These are phyloP conservation scores for Echinosophora koreensis DNA, from an alignment of 306 rosid genomes.

Conservation along the genomic window DNA sequence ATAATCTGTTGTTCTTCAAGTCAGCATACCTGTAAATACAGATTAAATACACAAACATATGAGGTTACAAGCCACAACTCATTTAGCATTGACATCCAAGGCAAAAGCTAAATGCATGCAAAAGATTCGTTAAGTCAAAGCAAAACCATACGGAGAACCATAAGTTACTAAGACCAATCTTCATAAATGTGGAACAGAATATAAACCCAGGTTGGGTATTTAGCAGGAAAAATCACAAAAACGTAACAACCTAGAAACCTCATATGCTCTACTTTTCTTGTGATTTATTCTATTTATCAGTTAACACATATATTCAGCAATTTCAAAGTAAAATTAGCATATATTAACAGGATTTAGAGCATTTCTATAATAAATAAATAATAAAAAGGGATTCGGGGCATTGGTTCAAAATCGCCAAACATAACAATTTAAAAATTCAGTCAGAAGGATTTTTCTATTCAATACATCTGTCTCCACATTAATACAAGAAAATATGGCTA, in stretches of 20 bases:
- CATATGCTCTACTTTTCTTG: conserved; percentile 15
- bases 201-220: not conserved
- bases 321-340: too few species aligned
- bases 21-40: conserved; percentile 90
- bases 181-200: conserved; percentile 1
- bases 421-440: not conserved
- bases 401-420: not conserved
- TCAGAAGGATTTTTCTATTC: not conserved
- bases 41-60: conserved; percentile 21
- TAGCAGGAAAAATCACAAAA: conserved; percentile 29
- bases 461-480: conserved; percentile 9
- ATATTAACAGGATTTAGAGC: too few species aligned
- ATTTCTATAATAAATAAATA: too few species aligned
- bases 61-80: conserved; percentile 33
- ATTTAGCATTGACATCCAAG: conserved; percentile 20
- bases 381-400: not conserved
- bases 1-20: conserved; percentile 86
- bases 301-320: not conserved
- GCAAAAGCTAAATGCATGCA: conserved; percentile 23
- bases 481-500: conserved; percentile 36
- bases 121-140: conserved; percentile 3
- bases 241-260: conserved; percentile 10
- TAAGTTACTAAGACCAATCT: conserved; percentile 16
- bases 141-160: conserved; percentile 10
- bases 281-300: conserved; percentile 36